Conservation (phyloP, 2,329 filamentous ascomycete species). For the Orbilia javanica region DNA sequence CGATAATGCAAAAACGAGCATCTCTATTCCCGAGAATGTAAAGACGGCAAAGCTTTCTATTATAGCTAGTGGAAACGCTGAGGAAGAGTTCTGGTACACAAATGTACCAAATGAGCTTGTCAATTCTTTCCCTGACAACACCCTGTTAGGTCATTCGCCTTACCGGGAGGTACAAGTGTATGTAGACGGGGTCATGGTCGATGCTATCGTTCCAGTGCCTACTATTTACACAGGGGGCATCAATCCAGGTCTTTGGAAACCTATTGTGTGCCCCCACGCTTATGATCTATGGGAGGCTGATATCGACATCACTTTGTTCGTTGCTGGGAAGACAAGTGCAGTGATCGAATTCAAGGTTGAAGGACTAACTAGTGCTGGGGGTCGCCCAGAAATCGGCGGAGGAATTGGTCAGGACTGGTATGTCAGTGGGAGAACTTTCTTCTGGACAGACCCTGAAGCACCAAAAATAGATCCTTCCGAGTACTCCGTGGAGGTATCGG, state of each 20-base stretch:
- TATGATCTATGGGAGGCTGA: conserved; percentile 84
- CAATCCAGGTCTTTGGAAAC: conserved; percentile 80
- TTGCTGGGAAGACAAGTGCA: conserved; percentile 41
- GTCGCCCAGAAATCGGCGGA: conserved; percentile 32
- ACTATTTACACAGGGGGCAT: conserved; percentile 86
- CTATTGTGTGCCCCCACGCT: conserved; percentile 81
- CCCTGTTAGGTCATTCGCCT: conserved; percentile 76
- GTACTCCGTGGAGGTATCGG: conserved; percentile 8
- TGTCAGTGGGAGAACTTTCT: conserved; percentile 81
- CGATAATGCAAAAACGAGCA: conserved; percentile 43
- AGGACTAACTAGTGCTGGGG: conserved; percentile 16
- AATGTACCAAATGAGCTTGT: conserved; percentile 77
- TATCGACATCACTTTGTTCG: conserved; percentile 83
- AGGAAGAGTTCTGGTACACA: conserved; percentile 88
- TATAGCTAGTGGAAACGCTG: conserved; percentile 80
- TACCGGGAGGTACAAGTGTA: conserved; percentile 83
- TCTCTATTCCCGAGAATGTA: conserved; percentile 76
- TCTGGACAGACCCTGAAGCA: conserved; percentile 74
- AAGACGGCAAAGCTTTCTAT: conserved; percentile 79
- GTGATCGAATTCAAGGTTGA: conserved; percentile 40
- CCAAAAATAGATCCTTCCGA: conserved; percentile 67
- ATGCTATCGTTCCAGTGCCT: conserved; percentile 84
- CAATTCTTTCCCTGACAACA: conserved; percentile 72
- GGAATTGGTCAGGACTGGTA: conserved; percentile 77
- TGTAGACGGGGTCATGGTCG: conserved; percentile 79